Base-by-base conservation (phyloP, 2,329 filamentous ascomycete species). In the Gaeumannomyces tritici region DNA sequence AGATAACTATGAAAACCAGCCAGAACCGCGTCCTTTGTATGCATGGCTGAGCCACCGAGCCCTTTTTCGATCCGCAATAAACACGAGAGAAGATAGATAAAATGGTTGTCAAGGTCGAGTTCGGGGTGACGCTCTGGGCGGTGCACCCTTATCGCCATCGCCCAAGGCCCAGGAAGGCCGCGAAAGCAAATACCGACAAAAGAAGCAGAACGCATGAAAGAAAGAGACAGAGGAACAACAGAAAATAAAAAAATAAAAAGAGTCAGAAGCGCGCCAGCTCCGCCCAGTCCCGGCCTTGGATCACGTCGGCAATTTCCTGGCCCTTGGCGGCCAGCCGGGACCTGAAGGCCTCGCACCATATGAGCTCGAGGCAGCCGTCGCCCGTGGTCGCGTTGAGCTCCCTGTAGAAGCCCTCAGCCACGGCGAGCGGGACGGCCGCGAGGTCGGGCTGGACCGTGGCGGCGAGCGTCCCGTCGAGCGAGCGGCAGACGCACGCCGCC, bases 401-500 rank as follows among this genome's bases (percentile, higher is more conserved):
- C 28, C 70, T 70, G 65, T 77, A 82, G 47, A 78, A 75, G n/a
- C 74, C 69, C 64, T 76, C 69, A 0, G 75, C 78, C 18, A 78
- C 73, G 9, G 69, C 72, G 69, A 82, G 72, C 4, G 79, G 78
- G 13, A 73, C 73, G 11, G 74, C 68, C 21, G 83, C 66, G 65
- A 80, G 65, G 64, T 82, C 79, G 1, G 79, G 80, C 70, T 82
- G 79, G 18, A 73, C 72, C 1, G 75, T 79, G 3, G 70, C 71
- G 8, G 68, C 70, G 6, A 83, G 71, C 0, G 76, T 76, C 57
- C 75, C 79, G 63, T 83, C 82, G 5, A 84, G 70, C 3, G 77
- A 76, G 55, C 80, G 76, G 65, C 82, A 84, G 21, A 83, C 77
- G 62, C 78, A 76, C 11, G 74, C 75, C 0, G 81, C 81, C 42